Evolutionary conservation across 1,284 basidiomycete species (phyloP).

Genomic region (Marasmius fiardii): DNA sequence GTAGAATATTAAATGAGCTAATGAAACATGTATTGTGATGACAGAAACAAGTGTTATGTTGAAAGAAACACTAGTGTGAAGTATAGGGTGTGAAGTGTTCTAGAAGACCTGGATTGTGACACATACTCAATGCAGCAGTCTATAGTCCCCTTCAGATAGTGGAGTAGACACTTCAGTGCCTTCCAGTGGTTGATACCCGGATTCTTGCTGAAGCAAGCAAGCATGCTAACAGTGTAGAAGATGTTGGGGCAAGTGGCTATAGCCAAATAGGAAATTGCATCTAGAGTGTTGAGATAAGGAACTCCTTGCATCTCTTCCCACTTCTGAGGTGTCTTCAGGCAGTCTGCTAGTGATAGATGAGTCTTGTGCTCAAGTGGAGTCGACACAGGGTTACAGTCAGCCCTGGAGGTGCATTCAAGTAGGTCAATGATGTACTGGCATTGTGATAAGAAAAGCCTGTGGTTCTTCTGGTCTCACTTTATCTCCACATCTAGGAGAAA

Average conservation of each 20-base stretch:
- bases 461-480: no score
- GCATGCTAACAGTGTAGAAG: constrained; percentile 23
- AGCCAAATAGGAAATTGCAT: constrained; percentile 26
- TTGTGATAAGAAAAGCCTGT: no score
- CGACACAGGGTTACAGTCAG: constrained; percentile 18
- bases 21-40: no score
- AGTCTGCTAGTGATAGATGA: constrained; percentile 5
- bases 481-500: no score
- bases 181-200: constrained; percentile 25
- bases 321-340: no score
- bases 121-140: constrained; percentile 12
- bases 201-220: constrained; percentile 23
- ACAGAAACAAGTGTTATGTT: background rate
- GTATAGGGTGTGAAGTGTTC: background rate
- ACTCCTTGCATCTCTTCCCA: no score
- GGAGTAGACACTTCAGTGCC: constrained; percentile 24
- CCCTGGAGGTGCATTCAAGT: no score
- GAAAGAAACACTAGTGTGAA: background rate
- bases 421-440: no score
- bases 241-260: no score
- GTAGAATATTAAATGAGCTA: no score
- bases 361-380: constrained; percentile 16
- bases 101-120: background rate
- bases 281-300: constrained; percentile 22
- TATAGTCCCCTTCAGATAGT: constrained; percentile 24